These are phyloP conservation scores for Oryza rufipogon DNA, from an alignment of 176 grass and related monocot species.

Conservation along the genomic window DNA sequence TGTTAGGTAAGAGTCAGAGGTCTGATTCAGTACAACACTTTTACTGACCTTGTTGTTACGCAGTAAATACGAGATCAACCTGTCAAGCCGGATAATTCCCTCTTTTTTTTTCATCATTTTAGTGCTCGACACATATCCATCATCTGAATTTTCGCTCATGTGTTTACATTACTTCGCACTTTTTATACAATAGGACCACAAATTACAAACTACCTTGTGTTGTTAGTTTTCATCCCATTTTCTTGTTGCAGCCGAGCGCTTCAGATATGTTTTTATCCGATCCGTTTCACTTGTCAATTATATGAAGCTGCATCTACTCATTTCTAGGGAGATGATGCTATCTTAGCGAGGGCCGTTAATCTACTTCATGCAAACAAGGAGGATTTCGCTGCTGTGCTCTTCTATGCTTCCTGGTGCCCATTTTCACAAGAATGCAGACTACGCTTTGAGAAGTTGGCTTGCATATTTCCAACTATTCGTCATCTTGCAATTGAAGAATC, in stretches of 20 bases:
- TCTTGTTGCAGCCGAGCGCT: background rate
- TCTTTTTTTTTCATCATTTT: too few relatives aligned
- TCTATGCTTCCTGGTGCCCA: slow-evolving; percentile 79
- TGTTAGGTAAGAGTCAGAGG: too few relatives aligned
- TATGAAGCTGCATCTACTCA: background rate
- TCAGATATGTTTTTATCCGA: background rate
- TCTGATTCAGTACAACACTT: too few relatives aligned
- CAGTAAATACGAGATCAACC: too few relatives aligned
- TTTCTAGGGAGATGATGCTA: too few relatives aligned
- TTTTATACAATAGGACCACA: too few relatives aligned
- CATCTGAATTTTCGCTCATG: too few relatives aligned
- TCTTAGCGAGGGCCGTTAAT: slow-evolving; percentile 24
- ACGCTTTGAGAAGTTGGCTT: slow-evolving; percentile 45
- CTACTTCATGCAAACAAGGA: slow-evolving; percentile 43
- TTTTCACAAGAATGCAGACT: slow-evolving; percentile 60
- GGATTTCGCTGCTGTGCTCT: slow-evolving; percentile 49
- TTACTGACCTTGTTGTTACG: too few relatives aligned
- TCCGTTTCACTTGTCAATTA: background rate
- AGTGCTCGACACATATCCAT: too few relatives aligned
- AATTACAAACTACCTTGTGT: background rate
- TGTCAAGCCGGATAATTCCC: too few relatives aligned
- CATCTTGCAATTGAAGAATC: slow-evolving; percentile 71
- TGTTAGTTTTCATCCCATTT: background rate
- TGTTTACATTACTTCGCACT: too few relatives aligned
- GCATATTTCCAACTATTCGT: slow-evolving; percentile 54